These are phyloP conservation scores for Tolypocladium sp. DNA, from an alignment of 2,329 filamentous ascomycete species.

Conservation along the genomic window DNA sequence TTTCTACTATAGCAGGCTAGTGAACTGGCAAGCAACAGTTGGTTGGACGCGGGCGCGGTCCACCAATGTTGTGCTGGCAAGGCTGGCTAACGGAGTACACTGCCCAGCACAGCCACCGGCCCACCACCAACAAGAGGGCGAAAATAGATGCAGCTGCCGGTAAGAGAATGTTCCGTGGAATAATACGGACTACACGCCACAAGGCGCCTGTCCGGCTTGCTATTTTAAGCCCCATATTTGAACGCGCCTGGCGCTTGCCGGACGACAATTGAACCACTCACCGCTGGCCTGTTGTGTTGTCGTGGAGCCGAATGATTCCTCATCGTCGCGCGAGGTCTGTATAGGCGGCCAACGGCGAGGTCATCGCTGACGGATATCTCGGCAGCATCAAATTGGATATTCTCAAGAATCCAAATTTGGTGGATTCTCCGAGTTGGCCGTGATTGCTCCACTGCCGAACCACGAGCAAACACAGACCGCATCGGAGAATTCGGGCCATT, in stretches of 20 bases:
- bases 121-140: not conserved
- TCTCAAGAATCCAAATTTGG: not conserved
- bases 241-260: not conserved
- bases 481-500: no score
- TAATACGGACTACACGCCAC: no score
- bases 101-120: not conserved
- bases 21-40: not conserved
- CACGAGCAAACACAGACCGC: no score
- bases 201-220: not conserved
- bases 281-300: not conserved
- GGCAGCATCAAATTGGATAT: no score
- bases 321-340: not conserved
- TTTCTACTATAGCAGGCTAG: not conserved
- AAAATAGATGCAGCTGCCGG: not conserved
- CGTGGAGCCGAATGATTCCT: not conserved
- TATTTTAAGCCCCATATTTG: not conserved
- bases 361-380: not conserved
- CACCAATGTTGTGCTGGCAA: not conserved
- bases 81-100: not conserved
- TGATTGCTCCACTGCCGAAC: no score
- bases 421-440: not conserved
- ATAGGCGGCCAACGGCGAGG: not conserved
- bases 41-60: not conserved
- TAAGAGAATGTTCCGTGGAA: not conserved
- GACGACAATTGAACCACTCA: not conserved